Percentiles rank a stretch among this genome's conserved stretches.
Evolutionary conservation across 225 moss, liverwort and hornwort genomes (phyloP).

Genomic region (Pseudoscleropodium purum): DNA sequence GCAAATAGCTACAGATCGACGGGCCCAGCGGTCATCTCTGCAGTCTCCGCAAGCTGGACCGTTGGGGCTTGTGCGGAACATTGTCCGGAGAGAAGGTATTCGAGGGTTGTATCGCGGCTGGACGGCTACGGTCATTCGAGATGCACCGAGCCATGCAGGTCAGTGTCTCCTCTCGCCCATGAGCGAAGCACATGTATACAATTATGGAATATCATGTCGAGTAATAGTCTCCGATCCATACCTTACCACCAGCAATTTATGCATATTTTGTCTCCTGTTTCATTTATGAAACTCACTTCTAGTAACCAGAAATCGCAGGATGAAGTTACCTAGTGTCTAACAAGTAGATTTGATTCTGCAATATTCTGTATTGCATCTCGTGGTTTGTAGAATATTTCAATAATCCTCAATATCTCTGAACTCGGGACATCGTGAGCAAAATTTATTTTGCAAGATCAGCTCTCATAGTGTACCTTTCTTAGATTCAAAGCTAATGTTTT

Average conservation of each 20-base stretch:
- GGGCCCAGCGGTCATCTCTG: slow-evolving; percentile 27
- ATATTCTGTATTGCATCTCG: background rate
- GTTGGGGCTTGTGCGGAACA: slow-evolving; percentile 52
- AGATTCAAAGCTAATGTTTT: background rate
- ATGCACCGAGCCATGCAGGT: slow-evolving; percentile 87
- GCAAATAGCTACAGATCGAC: slow-evolving; percentile 60
- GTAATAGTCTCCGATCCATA: background rate
- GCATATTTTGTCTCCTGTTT: background rate
- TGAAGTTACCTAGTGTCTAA: background rate
- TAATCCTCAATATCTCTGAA: background rate
- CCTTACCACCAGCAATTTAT: background rate
- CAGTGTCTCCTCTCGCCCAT: background rate
- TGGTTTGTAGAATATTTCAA: background rate
- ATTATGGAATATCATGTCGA: background rate
- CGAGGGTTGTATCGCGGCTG: slow-evolving; percentile 86
- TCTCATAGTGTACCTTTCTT: background rate
- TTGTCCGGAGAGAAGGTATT: slow-evolving; percentile 70
- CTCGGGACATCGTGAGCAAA: background rate
- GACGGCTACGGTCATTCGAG: slow-evolving; percentile 82
- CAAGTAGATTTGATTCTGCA: background rate
- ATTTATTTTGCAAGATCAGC: background rate
- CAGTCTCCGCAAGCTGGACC: slow-evolving; percentile 55
- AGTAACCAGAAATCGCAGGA: background rate
- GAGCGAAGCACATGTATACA: background rate
- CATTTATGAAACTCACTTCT: background rate